phyloP scores from a whole-genome alignment of 306 rosid genomes.

The Medicago arabica region DNA sequence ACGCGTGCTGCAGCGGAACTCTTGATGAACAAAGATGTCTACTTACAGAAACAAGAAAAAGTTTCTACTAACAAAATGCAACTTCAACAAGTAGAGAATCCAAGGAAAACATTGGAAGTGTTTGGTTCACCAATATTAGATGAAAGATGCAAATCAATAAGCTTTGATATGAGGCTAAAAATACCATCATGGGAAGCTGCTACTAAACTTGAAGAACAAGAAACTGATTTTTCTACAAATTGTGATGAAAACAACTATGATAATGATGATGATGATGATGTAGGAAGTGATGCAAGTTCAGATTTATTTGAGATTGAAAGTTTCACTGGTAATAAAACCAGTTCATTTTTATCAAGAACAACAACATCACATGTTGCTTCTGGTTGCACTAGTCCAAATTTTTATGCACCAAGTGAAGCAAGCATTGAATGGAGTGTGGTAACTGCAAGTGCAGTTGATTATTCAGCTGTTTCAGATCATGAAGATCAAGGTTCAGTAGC shows the following conservation, averaged over 20 bases:
- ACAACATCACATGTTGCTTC: constrained; percentile 56
- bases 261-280: constrained; percentile 53
- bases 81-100: constrained; percentile 49
- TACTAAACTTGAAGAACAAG: constrained; percentile 48
- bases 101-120: constrained; percentile 71
- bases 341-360: constrained; percentile 51
- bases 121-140: constrained; percentile 70
- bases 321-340: constrained; percentile 57
- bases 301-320: constrained; percentile 92
- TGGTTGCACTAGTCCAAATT: constrained; percentile 66
- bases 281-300: constrained; percentile 90
- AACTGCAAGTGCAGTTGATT: constrained; percentile 88
- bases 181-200: constrained; percentile 53
- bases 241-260: too few relatives aligned
- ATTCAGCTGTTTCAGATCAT: constrained; percentile 68
- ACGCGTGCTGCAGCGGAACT: constrained; percentile 24
- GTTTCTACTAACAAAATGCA: constrained; percentile 37
- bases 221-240: constrained; percentile 46
- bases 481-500: constrained; percentile 63
- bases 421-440: constrained; percentile 97
- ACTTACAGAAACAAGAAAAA: constrained; percentile 44
- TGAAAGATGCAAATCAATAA: constrained; percentile 55
- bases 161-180: constrained; percentile 65
- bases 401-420: constrained; percentile 94
- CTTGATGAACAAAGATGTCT: constrained; percentile 41